Conservation (phyloP, 2,329 filamentous ascomycete genomes). For the Cladobotryum mycophilum region DNA sequence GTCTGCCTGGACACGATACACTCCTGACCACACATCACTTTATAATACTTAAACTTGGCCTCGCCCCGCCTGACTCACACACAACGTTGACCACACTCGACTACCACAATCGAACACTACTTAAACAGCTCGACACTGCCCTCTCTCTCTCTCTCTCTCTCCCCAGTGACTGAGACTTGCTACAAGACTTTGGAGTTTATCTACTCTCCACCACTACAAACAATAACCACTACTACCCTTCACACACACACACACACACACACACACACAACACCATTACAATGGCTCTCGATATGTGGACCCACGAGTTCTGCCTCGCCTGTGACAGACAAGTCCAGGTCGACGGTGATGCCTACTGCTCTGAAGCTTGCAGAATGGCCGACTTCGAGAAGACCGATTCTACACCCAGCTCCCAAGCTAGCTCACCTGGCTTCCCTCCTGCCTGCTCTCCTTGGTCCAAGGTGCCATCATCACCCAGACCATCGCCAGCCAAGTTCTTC, state of each 20-base stretch:
- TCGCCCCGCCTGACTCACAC: no score
- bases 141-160: constrained; percentile 8
- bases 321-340: constrained; percentile 77
- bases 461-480: constrained; percentile 7
- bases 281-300: constrained; percentile 63
- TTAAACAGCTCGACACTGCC: neutral
- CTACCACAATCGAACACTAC: no score
- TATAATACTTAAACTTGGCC: neutral
- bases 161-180: neutral
- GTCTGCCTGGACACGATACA: neutral
- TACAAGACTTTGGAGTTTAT: constrained; percentile 6
- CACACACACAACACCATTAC: constrained; percentile 16
- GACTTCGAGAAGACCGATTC: constrained; percentile 70
- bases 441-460: constrained; percentile 45
- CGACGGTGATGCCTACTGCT: constrained; percentile 79
- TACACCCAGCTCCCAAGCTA: constrained; percentile 50
- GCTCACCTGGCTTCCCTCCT: constrained; percentile 48
- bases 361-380: constrained; percentile 80
- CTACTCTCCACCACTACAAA: constrained; percentile 5
- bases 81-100: no score
- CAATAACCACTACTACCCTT: constrained; percentile 11
- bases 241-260: constrained; percentile 11
- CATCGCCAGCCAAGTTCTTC: constrained; percentile 48
- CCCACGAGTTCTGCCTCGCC: constrained; percentile 86
- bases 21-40: neutral